Evolutionary conservation across 2,329 filamentous ascomycete species (phyloP), one percentile per base, ranked within the genome.

Genomic region (Fonsecaea monophora): DNA sequence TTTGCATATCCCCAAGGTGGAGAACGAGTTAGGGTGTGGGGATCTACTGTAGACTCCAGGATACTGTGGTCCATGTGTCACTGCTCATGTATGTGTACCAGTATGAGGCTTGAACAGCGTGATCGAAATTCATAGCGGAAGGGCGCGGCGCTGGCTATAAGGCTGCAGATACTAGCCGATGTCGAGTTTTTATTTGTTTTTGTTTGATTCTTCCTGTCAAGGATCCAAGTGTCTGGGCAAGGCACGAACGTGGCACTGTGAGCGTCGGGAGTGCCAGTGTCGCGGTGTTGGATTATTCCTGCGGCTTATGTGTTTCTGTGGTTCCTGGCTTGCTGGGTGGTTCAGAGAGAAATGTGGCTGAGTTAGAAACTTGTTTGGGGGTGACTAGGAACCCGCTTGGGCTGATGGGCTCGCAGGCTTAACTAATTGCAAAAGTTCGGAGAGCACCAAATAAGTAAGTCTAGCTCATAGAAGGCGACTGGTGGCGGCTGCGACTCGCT

Each of bases 31-130:
- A 48, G n/a, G 45, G 9, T 18, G 25, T 25, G 45, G 45, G 45
- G 45, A 50, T 50, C 45, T 50, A 30, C 21, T 50, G 45, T 50
- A 50, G 45, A 25, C 45, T 30, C 45, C 45, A 50, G 45, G 4
- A 55, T 60, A 34, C n/a, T 50, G 21, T 18, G 40, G 42, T 34
- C n/a, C 30, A 35, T 60, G 57, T 50, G 57, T 37, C 42, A 53
- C 18, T 50, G 57, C 35, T 50, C 57, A 35, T 34, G 30, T 50
- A 45, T 50, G 18, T 60, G 57, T 60, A 60, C 32, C 13, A 60
- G 40, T 50, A 50, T 50, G 25, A 50, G 42, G 30, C 40, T 50
- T 60, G 57, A 25, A 50, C 57, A 60, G 57, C 57, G 42, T 48
- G 57, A 48, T 45, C 40, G 34, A 45, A 45, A 48, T 21, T 53